Evolutionary conservation across 805 yeast genomes (phyloP), one percentile per base, ranked within the genome.

Genomic region (Wickerhamiella nectarea): DNA sequence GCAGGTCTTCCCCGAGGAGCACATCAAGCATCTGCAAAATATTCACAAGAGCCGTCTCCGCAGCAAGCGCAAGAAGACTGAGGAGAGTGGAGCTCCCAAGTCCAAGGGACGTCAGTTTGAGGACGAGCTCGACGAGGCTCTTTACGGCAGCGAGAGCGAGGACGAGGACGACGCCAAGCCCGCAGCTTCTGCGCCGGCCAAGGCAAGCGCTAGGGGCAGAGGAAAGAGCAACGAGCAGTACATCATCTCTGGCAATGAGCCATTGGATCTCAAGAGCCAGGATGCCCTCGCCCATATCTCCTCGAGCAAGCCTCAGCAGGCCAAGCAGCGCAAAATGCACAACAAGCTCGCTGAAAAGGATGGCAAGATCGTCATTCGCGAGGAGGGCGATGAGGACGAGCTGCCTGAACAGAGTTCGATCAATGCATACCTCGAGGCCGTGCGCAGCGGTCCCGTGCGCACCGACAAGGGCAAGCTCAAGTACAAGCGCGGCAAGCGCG

Each of bases 361-460:
- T 41, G 95, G 94, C 24, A 79, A 77, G 58, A 59, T 82, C 45
- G 73, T 83, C 44, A 72, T 85, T 54, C 68, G 64, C 45, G 85
- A 78, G 42, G 62, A 61, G 29, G 67, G 61, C 12, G 64, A 54
- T 10, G 56, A 46, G 6, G 53, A 49, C 14, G 49, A 41, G 17
- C 38, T 49, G 9, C 54, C 53, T 22, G 43, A 47, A 2, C 51
- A 63, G 21, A 64, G 67, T 37, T 94, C 95, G 14, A 74, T 89
- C 51, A 82, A 82, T 57, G 97, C 96, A 0, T 91, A 91, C 60
- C 74, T 86, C 51, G 95, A 86, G 49, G 98, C 98, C 6, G 85
- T 91, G 19, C 80, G 75, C 60, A 82, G 80, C 54, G 96, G 91
- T 19, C 97, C 97, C 24, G 76, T 86, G 3, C 79, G 95, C 63